These are phyloP conservation scores for Fraxinus platypoda DNA, from an alignment of 305 asterid species.

Conservation along the genomic window DNA sequence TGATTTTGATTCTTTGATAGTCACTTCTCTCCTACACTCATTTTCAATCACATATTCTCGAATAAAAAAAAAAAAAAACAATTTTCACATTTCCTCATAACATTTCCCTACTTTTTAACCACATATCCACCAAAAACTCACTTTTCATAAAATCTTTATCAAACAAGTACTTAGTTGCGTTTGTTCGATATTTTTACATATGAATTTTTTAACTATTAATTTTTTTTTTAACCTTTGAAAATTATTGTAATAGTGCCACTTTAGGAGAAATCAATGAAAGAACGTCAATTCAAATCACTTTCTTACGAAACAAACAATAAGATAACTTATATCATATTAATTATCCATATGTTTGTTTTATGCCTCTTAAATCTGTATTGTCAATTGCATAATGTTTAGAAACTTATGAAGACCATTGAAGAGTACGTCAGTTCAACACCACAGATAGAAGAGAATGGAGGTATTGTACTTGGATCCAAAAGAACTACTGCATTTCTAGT, in stretches of 20 bases:
- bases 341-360: neutral
- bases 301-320: neutral
- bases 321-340: neutral
- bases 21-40: no score
- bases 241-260: neutral
- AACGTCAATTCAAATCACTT: neutral
- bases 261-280: neutral
- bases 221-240: neutral
- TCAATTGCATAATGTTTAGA: conserved; percentile 40
- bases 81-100: no score
- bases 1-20: no score
- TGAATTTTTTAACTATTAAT: neutral
- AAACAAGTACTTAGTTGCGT: neutral
- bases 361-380: conserved; percentile 18
- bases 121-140: no score
- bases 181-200: no score
- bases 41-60: no score
- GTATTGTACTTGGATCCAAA: conserved; percentile 80
- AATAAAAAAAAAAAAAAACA: no score
- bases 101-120: no score
- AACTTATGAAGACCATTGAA: conserved; percentile 74
- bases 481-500: conserved; percentile 64
- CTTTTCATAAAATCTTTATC: no score
- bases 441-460: conserved; percentile 89
- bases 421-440: conserved; percentile 87